Percentiles rank a stretch among this genome's conserved stretches.
These are phyloP conservation scores for Diaporthe aspalathi DNA, from an alignment of 2,329 filamentous ascomycete genomes.

Conservation along the genomic window DNA sequence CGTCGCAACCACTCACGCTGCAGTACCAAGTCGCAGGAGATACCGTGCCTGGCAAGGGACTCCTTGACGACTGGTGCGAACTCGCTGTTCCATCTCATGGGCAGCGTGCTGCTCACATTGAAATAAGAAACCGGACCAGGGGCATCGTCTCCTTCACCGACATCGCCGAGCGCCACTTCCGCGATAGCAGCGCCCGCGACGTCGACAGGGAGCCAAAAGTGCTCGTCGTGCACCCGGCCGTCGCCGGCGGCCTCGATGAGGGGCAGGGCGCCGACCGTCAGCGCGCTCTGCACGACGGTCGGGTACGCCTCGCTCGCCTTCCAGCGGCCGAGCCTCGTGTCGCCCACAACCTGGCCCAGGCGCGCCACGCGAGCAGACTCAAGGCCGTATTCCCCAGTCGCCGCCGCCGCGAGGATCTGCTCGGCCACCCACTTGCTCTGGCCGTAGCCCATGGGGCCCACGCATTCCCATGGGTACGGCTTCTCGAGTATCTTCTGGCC, in stretches of 20 bases:
- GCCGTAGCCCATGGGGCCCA: conserved; percentile 47
- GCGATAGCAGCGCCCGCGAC: not conserved
- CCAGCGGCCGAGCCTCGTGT: conserved; percentile 24
- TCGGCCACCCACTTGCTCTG: conserved; percentile 54
- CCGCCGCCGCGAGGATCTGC: conserved; percentile 45
- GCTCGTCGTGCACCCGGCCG: not conserved
- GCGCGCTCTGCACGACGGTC: conserved; percentile 14
- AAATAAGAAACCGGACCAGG: conserved; percentile 4
- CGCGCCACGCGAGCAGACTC: conserved; percentile 48
- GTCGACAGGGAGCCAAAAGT: conserved; percentile 27
- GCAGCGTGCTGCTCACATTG: not conserved
- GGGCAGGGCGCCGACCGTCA: conserved; percentile 23
- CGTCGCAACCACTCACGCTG: conserved; percentile 22
- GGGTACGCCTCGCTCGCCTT: conserved; percentile 30
- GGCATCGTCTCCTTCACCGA: not conserved
- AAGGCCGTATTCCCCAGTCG: conserved; percentile 43
- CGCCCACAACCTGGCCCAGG: conserved; percentile 51
- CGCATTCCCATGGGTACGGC: conserved; percentile 44
- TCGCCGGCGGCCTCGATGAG: conserved; percentile 14
- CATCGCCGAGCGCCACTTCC: conserved; percentile 4
- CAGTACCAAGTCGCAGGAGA: not conserved
- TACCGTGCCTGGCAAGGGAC: not conserved
- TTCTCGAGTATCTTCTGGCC: conserved; percentile 39
- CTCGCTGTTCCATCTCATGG: conserved; percentile 22
- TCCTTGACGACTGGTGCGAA: conserved; percentile 7